Evolutionary conservation across 2,329 filamentous ascomycete genomes (phyloP).

Genomic region (Apiospora marii): DNA sequence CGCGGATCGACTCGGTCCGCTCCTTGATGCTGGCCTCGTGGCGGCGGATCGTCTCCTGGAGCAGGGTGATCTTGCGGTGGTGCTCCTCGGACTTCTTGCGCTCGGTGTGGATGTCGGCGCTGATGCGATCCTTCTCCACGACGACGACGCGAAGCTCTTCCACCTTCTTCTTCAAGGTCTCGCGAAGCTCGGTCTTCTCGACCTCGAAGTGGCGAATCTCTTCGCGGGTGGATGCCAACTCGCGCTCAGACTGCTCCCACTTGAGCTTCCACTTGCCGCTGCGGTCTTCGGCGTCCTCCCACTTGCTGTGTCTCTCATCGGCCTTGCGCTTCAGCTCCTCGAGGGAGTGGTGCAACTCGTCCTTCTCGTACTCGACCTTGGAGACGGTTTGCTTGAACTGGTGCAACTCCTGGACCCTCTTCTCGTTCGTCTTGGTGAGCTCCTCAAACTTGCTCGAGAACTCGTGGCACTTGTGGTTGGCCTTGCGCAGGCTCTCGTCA

Average conservation of each 20-base stretch:
- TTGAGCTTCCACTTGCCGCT: constrained; percentile 14
- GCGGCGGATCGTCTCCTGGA: constrained; percentile 12
- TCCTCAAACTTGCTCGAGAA: neutral
- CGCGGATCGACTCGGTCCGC: neutral
- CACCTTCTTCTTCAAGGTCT: neutral
- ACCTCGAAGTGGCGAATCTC: neutral
- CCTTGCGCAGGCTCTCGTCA: neutral
- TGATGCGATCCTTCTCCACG: neutral
- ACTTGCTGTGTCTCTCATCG: neutral
- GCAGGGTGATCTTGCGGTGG: constrained; percentile 3
- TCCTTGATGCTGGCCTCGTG: constrained; percentile 19
- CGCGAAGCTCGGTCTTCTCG: neutral
- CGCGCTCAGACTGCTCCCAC: neutral
- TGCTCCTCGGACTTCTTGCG: constrained; percentile 5
- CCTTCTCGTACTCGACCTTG: neutral
- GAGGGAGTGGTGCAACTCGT: neutral
- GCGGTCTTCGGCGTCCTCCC: constrained; percentile 3
- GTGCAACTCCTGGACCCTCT: neutral
- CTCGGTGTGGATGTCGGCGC: neutral
- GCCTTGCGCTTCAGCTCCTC: neutral
- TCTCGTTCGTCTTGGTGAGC: neutral
- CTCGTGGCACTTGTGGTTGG: constrained; percentile 8
- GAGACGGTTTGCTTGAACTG: neutral
- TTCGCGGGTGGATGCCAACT: neutral
- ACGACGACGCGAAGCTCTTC: neutral